Evolutionary conservation across 768 basidiomycete genomes (phyloP).

Genomic region (Rhodotorula diobovata): DNA sequence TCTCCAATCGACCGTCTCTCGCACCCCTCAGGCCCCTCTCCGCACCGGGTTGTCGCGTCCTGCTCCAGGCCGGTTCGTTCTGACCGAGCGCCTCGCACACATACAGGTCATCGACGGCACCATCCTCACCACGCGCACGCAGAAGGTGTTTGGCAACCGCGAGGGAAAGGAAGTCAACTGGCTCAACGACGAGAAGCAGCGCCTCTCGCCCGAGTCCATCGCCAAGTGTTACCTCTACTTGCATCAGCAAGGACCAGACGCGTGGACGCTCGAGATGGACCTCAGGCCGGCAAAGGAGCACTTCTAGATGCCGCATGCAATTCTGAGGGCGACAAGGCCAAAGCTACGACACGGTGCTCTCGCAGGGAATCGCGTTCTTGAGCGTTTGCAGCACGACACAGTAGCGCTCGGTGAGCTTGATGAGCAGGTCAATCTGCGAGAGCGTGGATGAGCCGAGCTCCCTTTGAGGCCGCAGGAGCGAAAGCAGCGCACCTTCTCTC

Average conservation of each 20-base stretch:
- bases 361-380: background rate
- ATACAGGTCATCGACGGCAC: slow-evolving; percentile 35
- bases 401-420: slow-evolving; percentile 19
- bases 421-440: slow-evolving; percentile 6
- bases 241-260: slow-evolving; percentile 14
- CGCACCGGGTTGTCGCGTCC: slow-evolving; percentile 7
- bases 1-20: background rate
- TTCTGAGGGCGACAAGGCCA: too few species aligned
- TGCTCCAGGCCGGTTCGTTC: background rate
- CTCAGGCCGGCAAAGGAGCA: slow-evolving; percentile 25
- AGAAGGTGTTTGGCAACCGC: slow-evolving; percentile 1
- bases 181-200: slow-evolving; percentile 25
- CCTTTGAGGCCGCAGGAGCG: background rate
- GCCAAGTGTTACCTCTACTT: slow-evolving; percentile 31
- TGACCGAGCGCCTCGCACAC: background rate
- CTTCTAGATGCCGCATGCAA: slow-evolving; percentile 1
- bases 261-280: slow-evolving; percentile 38
- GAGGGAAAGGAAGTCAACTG: slow-evolving; percentile 16
- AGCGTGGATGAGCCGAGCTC: background rate
- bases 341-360: background rate
- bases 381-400: slow-evolving; percentile 18
- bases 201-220: slow-evolving; percentile 17
- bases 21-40: too few species aligned
- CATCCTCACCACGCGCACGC: slow-evolving; percentile 25
- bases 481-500: slow-evolving; percentile 1